These are phyloP conservation scores for Trypanosoma congolense DNA, from an alignment of 208 protist genomes.

Conservation along the genomic window DNA sequence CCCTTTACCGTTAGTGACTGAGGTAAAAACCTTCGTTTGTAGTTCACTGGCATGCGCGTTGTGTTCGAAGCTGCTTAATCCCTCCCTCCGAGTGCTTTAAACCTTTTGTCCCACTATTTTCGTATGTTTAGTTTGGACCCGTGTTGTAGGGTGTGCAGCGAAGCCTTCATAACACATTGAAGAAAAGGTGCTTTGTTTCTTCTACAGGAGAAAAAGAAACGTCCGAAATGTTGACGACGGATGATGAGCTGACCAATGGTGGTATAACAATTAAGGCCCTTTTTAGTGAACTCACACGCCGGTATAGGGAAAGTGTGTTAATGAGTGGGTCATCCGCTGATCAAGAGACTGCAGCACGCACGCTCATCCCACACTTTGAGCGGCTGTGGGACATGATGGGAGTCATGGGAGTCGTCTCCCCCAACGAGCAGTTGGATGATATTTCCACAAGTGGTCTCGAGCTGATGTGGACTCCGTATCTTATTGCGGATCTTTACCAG, in stretches of 20 bases:
- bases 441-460: conserved; percentile 75
- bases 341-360: conserved; percentile 23
- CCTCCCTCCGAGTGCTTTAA: too few relatives aligned
- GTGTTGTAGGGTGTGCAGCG: too few relatives aligned
- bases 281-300: conserved; percentile 43
- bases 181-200: too few relatives aligned
- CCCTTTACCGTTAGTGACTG: too few relatives aligned
- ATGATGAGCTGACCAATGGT: neutral
- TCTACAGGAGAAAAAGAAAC: too few relatives aligned
- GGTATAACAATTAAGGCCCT: conserved; percentile 52
- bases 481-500: conserved; percentile 83
- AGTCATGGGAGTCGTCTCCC: conserved; percentile 59
- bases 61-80: too few relatives aligned
- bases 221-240: neutral
- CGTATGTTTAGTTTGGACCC: too few relatives aligned
- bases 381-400: conserved; percentile 57
- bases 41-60: too few relatives aligned
- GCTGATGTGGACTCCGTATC: conserved; percentile 78
- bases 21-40: too few relatives aligned
- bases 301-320: conserved; percentile 31
- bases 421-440: conserved; percentile 81
- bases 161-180: too few relatives aligned
- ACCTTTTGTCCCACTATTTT: too few relatives aligned
- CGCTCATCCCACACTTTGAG: conserved; percentile 57
- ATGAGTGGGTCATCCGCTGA: conserved; percentile 5